A percentile compares a stretch with the other conserved stretches of the same genome.
Conservation (phyloP, 352 stramenopile genomes). For the Phytophthora litchii region DNA sequence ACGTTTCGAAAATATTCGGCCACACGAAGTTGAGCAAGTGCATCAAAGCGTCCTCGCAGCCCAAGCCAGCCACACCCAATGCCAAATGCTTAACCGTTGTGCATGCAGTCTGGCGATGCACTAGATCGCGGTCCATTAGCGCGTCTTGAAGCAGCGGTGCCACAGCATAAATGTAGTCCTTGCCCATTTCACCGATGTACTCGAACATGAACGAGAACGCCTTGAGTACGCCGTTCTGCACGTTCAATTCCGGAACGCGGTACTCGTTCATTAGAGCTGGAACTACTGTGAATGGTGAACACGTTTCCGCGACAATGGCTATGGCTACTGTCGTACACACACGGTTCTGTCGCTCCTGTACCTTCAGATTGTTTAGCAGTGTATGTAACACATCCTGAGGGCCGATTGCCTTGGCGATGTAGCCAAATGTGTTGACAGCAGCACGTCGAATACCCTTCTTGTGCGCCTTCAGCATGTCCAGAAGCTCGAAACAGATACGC, state of each 20-base stretch:
- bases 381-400: conserved; percentile 99
- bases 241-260: conserved; percentile 98
- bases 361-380: conserved; percentile 99
- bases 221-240: conserved; percentile 99
- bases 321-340: conserved; percentile 99
- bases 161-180: conserved; percentile 99
- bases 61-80: conserved; percentile 95
- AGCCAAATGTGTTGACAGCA: conserved; percentile 99
- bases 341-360: conserved; percentile 98
- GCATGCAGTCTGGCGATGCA: conserved; percentile 98
- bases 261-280: conserved; percentile 99
- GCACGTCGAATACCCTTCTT: conserved; percentile 99
- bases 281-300: conserved; percentile 98
- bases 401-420: conserved; percentile 99
- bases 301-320: conserved; percentile 99
- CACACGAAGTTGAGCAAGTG: conserved; percentile 99
- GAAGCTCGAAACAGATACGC: conserved; percentile 99
- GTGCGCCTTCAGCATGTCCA: conserved; percentile 99
- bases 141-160: conserved; percentile 98
- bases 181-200: conserved; percentile 99
- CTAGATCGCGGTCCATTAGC: conserved; percentile 98
- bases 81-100: conserved; percentile 98
- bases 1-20: conserved; percentile 99
- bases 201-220: conserved; percentile 99
- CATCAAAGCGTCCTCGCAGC: conserved; percentile 98